Evolutionary conservation across 371 early-diverging fungal species (phyloP).

Genomic region (Haplosporangium sp.): DNA sequence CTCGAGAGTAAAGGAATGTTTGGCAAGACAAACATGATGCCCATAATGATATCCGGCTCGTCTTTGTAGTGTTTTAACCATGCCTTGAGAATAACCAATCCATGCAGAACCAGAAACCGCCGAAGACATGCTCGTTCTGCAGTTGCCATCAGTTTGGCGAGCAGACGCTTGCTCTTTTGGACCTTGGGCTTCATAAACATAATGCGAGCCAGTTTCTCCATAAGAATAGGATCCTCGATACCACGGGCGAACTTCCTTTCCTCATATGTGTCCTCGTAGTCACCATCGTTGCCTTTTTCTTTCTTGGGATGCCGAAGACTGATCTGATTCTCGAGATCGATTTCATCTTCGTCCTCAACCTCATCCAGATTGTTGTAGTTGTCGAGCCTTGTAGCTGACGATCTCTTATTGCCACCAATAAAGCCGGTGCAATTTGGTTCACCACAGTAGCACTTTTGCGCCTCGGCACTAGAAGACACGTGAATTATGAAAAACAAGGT

Average conservation of each 20-base stretch:
- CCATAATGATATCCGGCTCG: slow-evolving; percentile 58
- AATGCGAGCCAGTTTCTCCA: slow-evolving; percentile 68
- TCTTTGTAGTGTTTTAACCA: slow-evolving; percentile 64
- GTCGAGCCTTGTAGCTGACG: slow-evolving; percentile 47
- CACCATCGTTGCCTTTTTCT: slow-evolving; percentile 54
- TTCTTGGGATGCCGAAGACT: slow-evolving; percentile 39
- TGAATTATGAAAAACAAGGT: neutral
- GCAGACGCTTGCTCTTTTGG: slow-evolving; percentile 48
- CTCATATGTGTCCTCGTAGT: slow-evolving; percentile 55
- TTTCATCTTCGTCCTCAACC: slow-evolving; percentile 60
- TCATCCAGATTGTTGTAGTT: slow-evolving; percentile 55
- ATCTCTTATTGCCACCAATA: slow-evolving; percentile 82
- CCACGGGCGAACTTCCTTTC: slow-evolving; percentile 37
- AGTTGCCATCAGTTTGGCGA: slow-evolving; percentile 58
- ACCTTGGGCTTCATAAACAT: slow-evolving; percentile 56
- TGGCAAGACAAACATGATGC: slow-evolving; percentile 65
- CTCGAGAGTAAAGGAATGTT: slow-evolving; percentile 73
- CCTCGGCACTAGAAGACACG: slow-evolving; percentile 68
- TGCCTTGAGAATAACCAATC: slow-evolving; percentile 60
- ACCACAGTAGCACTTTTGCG: slow-evolving; percentile 95
- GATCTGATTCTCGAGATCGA: slow-evolving; percentile 59
- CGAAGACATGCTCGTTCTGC: slow-evolving; percentile 59
- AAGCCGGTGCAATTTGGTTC: slow-evolving; percentile 89
- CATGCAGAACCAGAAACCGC: slow-evolving; percentile 67
- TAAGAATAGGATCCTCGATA: slow-evolving; percentile 59